A percentile compares a stretch with the other conserved stretches of the same genome.
Conservation (phyloP, 345 rosid species). For the Populus davidiana region DNA sequence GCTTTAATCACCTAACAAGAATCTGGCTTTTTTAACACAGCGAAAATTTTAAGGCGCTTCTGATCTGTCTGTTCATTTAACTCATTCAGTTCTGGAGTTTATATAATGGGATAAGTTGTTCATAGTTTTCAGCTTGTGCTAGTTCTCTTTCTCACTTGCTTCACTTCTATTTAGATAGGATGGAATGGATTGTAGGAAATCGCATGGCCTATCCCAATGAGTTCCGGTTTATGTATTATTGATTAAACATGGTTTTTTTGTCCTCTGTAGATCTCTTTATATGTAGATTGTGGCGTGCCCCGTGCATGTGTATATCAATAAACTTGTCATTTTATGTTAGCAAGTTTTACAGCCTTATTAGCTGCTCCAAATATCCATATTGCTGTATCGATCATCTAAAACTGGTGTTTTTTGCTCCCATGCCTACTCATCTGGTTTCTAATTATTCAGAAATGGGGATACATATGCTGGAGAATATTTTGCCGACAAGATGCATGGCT, state of each 20-base stretch:
- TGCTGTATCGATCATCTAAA: background rate
- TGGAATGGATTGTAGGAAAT: background rate
- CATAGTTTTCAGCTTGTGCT: background rate
- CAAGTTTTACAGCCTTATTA: background rate
- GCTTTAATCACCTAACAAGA: background rate
- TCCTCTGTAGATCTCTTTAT: background rate
- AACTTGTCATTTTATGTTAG: background rate
- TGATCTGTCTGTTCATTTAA: background rate
- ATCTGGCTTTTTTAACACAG: background rate
- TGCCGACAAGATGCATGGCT: constrained; percentile 98
- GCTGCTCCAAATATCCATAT: background rate
- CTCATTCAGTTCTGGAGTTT: background rate
- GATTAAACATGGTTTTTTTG: background rate
- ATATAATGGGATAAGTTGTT: background rate
- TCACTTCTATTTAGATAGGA: background rate
- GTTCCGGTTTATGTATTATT: background rate
- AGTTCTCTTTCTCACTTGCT: background rate
- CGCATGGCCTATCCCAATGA: background rate
- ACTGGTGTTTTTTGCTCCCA: no score
- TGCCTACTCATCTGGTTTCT: background rate
- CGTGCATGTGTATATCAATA: background rate
- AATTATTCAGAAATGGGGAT: constrained; percentile 69
- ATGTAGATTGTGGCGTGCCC: background rate
- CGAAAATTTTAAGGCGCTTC: background rate
- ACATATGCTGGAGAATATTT: constrained; percentile 93